A percentile compares a stretch with the other conserved stretches of the same genome.
Conservation (phyloP, 2,329 filamentous ascomycete genomes). For the Aureobasidium melanogenum region DNA sequence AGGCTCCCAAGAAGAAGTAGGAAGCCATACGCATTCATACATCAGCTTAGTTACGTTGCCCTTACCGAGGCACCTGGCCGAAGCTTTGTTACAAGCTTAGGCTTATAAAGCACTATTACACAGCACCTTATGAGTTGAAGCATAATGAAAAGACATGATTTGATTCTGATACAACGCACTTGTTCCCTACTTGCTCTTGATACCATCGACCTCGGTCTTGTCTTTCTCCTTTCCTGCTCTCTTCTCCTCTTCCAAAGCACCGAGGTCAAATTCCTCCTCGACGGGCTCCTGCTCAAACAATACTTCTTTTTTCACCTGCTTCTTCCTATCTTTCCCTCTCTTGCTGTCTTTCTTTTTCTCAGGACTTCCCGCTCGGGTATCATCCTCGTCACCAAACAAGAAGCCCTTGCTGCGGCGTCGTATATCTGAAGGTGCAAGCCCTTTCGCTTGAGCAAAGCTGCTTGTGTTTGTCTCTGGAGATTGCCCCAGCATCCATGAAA, state of each 20-base stretch:
- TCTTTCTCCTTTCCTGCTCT: background rate
- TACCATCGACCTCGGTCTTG: background rate
- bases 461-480: conserved; percentile 7
- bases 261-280: conserved; percentile 14
- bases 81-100: background rate
- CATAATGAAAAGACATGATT: conserved; percentile 1
- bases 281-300: conserved; percentile 7
- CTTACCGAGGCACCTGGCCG: background rate
- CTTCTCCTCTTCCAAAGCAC: conserved; percentile 12
- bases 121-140: background rate
- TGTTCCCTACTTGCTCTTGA: background rate
- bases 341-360: conserved; percentile 10
- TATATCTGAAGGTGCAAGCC: conserved; percentile 14
- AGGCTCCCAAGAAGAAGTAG: conserved; percentile 10
- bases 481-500: conserved; percentile 64
- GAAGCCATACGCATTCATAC: background rate
- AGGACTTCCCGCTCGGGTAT: conserved; percentile 7
- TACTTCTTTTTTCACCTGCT: background rate
- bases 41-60: background rate
- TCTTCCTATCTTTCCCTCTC: conserved; percentile 4
- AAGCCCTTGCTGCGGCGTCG: conserved; percentile 16
- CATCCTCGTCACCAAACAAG: conserved; percentile 17
- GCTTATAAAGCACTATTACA: background rate
- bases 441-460: conserved; percentile 9
- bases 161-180: background rate